A percentile compares a stretch with the other conserved stretches of the same genome.
phyloP scores from a whole-genome alignment of 495 filamentous ascomycete species.

The Podospora anserina region DNA sequence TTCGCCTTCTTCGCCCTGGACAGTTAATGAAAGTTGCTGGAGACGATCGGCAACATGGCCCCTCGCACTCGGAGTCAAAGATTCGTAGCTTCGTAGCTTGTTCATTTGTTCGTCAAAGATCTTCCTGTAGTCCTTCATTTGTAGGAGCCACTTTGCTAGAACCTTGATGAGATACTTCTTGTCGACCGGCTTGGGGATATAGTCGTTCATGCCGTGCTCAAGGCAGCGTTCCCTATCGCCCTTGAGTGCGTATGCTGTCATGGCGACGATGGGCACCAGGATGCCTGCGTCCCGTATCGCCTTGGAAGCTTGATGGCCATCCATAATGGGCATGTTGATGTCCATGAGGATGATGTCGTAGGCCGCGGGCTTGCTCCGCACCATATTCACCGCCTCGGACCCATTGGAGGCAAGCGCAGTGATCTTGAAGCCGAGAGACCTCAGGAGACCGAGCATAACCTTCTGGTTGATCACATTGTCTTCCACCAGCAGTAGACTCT shows the following conservation, averaged over 20 bases:
- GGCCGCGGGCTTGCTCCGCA: conserved; percentile 46
- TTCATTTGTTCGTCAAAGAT: conserved; percentile 8
- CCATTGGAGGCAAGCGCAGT: conserved; percentile 57
- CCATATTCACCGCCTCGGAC: conserved; percentile 52
- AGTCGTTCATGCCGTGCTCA: conserved; percentile 61
- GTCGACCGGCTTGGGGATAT: conserved; percentile 60
- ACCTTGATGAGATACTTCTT: conserved; percentile 36
- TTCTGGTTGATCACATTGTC: conserved; percentile 64
- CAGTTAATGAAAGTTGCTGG: not conserved
- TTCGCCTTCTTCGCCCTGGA: not conserved
- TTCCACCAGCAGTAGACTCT: conserved; percentile 55
- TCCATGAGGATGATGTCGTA: conserved; percentile 58
- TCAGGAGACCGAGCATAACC: conserved; percentile 58
- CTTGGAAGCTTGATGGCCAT: conserved; percentile 41
- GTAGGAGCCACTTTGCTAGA: conserved; percentile 45
- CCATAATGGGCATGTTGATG: conserved; percentile 51
- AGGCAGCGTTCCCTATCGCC: conserved; percentile 58
- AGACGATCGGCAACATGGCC: not conserved
- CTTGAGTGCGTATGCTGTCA: conserved; percentile 62
- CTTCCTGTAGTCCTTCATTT: conserved; percentile 16
- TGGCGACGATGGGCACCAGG: conserved; percentile 57
- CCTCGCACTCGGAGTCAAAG: not conserved
- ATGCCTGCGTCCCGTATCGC: conserved; percentile 39
- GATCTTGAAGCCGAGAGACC: conserved; percentile 51
- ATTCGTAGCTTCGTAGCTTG: not conserved